Evolutionary conservation across 805 yeast species (phyloP).

Genomic region (Yarrowia bubula): DNA sequence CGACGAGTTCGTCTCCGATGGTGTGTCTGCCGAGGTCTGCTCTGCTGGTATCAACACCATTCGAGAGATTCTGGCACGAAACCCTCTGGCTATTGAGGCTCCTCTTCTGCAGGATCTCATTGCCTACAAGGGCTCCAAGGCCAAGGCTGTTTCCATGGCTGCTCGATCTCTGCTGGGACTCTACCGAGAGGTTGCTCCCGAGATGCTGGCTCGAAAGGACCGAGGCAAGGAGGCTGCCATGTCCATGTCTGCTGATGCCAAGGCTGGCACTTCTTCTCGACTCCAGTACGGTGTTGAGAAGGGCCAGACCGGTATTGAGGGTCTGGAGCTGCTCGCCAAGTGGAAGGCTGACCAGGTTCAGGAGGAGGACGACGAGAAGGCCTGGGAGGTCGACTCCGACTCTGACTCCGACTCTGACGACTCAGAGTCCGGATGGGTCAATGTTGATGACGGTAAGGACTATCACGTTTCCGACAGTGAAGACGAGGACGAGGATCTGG

Average conservation of each 20-base stretch:
- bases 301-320: slow-evolving; percentile 74
- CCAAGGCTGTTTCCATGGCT: slow-evolving; percentile 92
- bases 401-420: slow-evolving; percentile 49
- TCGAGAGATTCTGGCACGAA: slow-evolving; percentile 87
- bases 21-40: slow-evolving; percentile 97
- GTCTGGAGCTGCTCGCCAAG: slow-evolving; percentile 81
- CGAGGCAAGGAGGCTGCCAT: slow-evolving; percentile 91
- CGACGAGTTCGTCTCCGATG: slow-evolving; percentile 96
- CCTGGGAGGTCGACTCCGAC: slow-evolving; percentile 54
- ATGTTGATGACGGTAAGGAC: slow-evolving; percentile 78
- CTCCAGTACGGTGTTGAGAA: slow-evolving; percentile 68
- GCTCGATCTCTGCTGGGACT: slow-evolving; percentile 82
- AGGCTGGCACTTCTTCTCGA: slow-evolving; percentile 32
- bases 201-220: slow-evolving; percentile 84
- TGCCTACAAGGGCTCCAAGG: slow-evolving; percentile 87
- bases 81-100: slow-evolving; percentile 90
- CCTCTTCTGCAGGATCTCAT: slow-evolving; percentile 83
- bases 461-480: slow-evolving; percentile 56
- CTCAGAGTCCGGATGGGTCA: slow-evolving; percentile 90
- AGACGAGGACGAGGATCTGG: slow-evolving; percentile 39
- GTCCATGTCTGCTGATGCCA: slow-evolving; percentile 53
- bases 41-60: slow-evolving; percentile 97
- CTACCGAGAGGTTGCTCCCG: slow-evolving; percentile 94
- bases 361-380: slow-evolving; percentile 57
- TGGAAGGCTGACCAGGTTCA: slow-evolving; percentile 70